Conservation (phyloP, 129 eudicot genomes). For the Cynara cardunculus region DNA sequence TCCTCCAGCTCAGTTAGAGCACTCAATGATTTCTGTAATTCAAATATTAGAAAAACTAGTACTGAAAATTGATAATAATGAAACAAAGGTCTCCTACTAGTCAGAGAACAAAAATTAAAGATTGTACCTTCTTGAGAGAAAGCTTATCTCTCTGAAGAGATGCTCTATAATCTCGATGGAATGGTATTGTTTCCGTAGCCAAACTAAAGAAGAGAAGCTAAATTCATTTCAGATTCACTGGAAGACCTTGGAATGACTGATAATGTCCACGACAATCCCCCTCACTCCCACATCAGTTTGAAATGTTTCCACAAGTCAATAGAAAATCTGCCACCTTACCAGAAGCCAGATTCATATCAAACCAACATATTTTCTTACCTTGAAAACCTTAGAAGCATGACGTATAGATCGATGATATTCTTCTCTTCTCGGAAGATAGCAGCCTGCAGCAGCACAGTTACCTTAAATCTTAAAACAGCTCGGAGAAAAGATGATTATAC, state of each 20-base stretch:
- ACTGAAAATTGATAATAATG: conserved; percentile 5
- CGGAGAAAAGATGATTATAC: not conserved
- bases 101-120: not conserved
- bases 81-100: not conserved
- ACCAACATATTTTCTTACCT: conserved; percentile 46
- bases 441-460: conserved; percentile 53
- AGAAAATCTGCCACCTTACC: conserved; percentile 1
- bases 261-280: not conserved
- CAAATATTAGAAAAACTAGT: not conserved
- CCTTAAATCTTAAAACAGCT: conserved; percentile 5
- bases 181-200: conserved; percentile 93
- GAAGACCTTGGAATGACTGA: not conserved
- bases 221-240: conserved; percentile 7
- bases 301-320: not conserved
- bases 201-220: conserved; percentile 47
- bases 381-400: conserved; percentile 86
- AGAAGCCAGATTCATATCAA: not conserved
- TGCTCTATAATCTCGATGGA: conserved; percentile 76
- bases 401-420: conserved; percentile 72
- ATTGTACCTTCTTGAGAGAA: conserved; percentile 57
- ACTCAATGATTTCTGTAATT: conserved; percentile 53
- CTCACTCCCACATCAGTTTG: not conserved
- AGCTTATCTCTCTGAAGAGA: conserved; percentile 50
- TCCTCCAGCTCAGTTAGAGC: conserved; percentile 79
- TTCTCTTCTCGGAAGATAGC: conserved; percentile 80